phyloP scores from a whole-genome alignment of 2,329 filamentous ascomycete genomes.

The Didymella lethalis region DNA sequence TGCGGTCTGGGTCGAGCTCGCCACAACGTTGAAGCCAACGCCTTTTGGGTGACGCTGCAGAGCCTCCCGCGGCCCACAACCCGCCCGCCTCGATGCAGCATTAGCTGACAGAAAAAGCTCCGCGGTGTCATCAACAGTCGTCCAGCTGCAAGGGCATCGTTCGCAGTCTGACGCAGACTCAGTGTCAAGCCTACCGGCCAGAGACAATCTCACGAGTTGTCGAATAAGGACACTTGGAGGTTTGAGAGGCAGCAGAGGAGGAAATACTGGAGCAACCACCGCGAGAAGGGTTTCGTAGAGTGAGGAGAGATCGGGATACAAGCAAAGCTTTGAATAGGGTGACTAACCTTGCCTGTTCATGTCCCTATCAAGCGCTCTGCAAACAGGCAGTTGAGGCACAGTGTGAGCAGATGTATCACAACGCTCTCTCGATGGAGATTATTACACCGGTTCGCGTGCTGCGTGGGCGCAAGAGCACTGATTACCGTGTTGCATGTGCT shows the following conservation, averaged over 20 bases:
- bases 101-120: conserved; percentile 14
- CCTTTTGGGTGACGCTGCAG: conserved; percentile 26
- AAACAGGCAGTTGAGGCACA: conserved; percentile 30
- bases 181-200: conserved; percentile 3
- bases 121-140: conserved; percentile 27
- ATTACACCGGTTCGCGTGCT: conserved; percentile 41
- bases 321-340: conserved; percentile 21
- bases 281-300: conserved; percentile 21
- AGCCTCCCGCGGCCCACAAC: conserved; percentile 24
- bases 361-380: conserved; percentile 26
- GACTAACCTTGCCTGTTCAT: conserved; percentile 30
- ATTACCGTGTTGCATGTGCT: conserved; percentile 40
- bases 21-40: conserved; percentile 23
- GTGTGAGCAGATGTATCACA: conserved; percentile 37
- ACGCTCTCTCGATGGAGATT: conserved; percentile 34
- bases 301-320: conserved; percentile 26
- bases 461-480: conserved; percentile 41
- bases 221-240: conserved; percentile 23
- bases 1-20: conserved; percentile 26
- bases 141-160: conserved; percentile 38
- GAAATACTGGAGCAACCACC: conserved; percentile 5
- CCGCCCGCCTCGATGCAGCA: conserved; percentile 25
- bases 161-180: conserved; percentile 23
- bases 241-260: background rate
- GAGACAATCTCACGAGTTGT: conserved; percentile 27